Base-by-base conservation (phyloP, 768 basidiomycete species). In the Lactarius deliciosus region DNA sequence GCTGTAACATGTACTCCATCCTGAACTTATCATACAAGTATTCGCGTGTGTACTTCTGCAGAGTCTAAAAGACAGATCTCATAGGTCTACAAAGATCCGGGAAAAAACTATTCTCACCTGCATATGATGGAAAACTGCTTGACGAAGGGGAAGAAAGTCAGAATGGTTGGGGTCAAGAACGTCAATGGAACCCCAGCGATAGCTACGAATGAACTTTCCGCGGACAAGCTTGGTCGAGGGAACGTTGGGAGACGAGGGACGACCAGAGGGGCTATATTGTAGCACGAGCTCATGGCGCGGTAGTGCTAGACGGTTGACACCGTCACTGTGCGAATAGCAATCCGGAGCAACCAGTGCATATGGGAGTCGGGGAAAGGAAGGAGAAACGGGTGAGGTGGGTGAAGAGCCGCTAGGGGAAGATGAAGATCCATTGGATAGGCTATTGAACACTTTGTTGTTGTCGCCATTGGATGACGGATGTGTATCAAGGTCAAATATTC, bases 71-170 rank as follows among this genome's bases (percentile, higher is more conserved):
- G 59, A 59, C 32, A 53, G 22, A 2, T 38, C 16, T 61, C 43
- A 38, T 18, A 65, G 43, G 18, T 41, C 63, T 20, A 61, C 34
- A 60, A 36, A 3, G 34, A 22, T n/a, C 30, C 25, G 2, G 20
- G 41, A 22, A 1, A 69, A 64, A 65, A 63, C 63, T 63, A 59
- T 67, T 74, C 83, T 75, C 79, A 94, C 93, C 84, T 90, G 86
- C 88, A 94, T 91, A 75, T 92, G 91, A 74, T 91, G 91, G 74
- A 94, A 89, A 69, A 96, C 85, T 57, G 91, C 91, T 36, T 83
- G 82, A 64, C 91, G 86, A 64, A 96, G 83, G 45, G 85, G 76
- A 40, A 88, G 72, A 76, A 96, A 95, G 76, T 96, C 94, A 73
- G 86, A 88, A 72, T 96, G 93, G 45, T 76, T 82, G 22, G 84